These are phyloP conservation scores for Rhodotorula graminis DNA, from an alignment of 768 basidiomycete genomes.

Conservation along the genomic window DNA sequence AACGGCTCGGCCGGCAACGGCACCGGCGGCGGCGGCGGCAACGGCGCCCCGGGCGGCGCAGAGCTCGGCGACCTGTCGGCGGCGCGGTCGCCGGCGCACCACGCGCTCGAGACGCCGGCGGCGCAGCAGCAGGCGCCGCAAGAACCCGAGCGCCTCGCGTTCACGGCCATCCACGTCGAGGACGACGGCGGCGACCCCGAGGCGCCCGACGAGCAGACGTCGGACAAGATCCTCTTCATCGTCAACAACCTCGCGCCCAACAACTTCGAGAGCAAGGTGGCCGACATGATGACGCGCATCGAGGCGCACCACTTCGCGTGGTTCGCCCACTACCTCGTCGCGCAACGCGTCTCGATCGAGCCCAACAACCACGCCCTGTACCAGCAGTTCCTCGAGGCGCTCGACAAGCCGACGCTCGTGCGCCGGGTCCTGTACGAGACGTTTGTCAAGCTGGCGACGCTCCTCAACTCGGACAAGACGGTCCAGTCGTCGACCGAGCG, in stretches of 20 bases:
- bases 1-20: conserved; percentile 36
- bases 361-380: conserved; percentile 96
- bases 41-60: conserved; percentile 30
- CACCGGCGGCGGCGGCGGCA: conserved; percentile 33
- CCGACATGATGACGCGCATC: conserved; percentile 80
- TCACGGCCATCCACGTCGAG: conserved; percentile 75
- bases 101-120: neutral
- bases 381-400: conserved; percentile 81
- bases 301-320: conserved; percentile 78
- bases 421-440: conserved; percentile 90
- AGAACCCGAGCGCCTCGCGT: conserved; percentile 57
- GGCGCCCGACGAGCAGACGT: conserved; percentile 74
- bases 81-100: neutral
- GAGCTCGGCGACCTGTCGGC: conserved; percentile 33
- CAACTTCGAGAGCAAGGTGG: conserved; percentile 82
- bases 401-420: conserved; percentile 63
- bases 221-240: conserved; percentile 93
- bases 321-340: conserved; percentile 97
- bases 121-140: conserved; percentile 7
- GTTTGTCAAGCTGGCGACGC: conserved; percentile 70
- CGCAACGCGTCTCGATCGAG: conserved; percentile 90
- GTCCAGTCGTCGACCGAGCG: conserved; percentile 80
- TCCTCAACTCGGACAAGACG: conserved; percentile 88
- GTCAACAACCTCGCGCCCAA: conserved; percentile 93
- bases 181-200: conserved; percentile 58